Evolutionary conservation across 495 filamentous ascomycete species (phyloP), one percentile per base, ranked within the genome.

Genomic region (Hypoxylon crocopeplum): DNA sequence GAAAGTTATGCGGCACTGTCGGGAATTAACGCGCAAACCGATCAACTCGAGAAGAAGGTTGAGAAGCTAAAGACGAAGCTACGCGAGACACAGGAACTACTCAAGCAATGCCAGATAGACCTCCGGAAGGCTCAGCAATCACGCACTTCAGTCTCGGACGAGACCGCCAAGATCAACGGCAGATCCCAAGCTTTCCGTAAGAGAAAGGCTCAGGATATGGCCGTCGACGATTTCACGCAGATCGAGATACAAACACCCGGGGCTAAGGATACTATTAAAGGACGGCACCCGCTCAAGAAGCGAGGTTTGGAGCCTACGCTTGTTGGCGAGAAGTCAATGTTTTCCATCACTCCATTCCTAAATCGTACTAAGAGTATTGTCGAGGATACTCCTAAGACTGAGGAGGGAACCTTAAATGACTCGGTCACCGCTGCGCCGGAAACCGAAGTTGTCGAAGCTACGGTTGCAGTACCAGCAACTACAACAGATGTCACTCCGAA

Each of bases 261-360:
- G 7, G 68, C 68, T 11, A 66, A 71, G 19, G 60, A 66, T 30
- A 48, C 36, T 16, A 73, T 44, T 47, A 76, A 62, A 50, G 69
- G 52, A 52, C 66, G 59, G 60, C 73, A 64, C 64, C 66, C 41
- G 55, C 44, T 79, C 57, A 79, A 82, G 64, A 86, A 85, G 51
- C 79, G 78, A 54, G 75, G 70, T 16, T 74, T 75, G 39, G 75
- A 79, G 20, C 78, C 82, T 12, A 83, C 83, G 0, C 64, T 86
- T 32, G 74, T 86, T 27, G 91, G 89, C 19, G 91, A 95, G 59
- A 96, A 96, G 70, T 96, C 92, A 0, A 84, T 80, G 15, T 97
- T 97, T 68, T 94, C 91, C 8, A 92, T 97, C 58, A 97, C 93
- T 1, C 93, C 93, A 0, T 95, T 92, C 72, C 75, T 97, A 22